Conservation (phyloP, 805 yeast species). For the Metschnikowia reukaufii region DNA sequence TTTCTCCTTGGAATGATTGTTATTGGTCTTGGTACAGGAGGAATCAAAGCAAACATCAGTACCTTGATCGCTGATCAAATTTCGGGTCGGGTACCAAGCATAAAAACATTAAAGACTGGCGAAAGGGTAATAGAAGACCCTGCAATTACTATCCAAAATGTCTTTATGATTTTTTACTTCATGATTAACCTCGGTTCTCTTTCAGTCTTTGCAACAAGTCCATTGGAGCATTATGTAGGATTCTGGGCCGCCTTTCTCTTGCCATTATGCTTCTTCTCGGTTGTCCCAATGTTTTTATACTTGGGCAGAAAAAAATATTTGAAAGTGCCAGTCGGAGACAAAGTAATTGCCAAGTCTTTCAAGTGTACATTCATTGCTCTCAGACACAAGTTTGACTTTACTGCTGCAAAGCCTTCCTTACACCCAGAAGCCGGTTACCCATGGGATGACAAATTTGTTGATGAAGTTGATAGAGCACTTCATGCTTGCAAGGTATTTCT, state of each 20-base stretch:
- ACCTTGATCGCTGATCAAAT: conserved; percentile 63
- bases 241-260: conserved; percentile 19
- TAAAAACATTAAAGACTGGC: conserved; percentile 33
- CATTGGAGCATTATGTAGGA: conserved; percentile 14
- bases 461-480: conserved; percentile 15
- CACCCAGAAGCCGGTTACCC: conserved; percentile 14
- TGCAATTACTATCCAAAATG: conserved; percentile 17
- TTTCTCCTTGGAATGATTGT: conserved; percentile 53
- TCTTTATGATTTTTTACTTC: conserved; percentile 18
- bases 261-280: conserved; percentile 14
- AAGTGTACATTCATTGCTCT: conserved; percentile 9
- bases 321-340: conserved; percentile 15
- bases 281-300: conserved; percentile 13
- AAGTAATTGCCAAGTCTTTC: conserved; percentile 15
- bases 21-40: conserved; percentile 78
- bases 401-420: conserved; percentile 16
- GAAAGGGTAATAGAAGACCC: conserved; percentile 17
- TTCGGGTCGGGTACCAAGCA: conserved; percentile 37
- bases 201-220: conserved; percentile 15
- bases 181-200: conserved; percentile 20
- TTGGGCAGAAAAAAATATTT: conserved; percentile 14
- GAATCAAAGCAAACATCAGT: conserved; percentile 74
- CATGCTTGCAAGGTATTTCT: conserved; percentile 19
- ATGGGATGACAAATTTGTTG: conserved; percentile 17
- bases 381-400: conserved; percentile 13